phyloP scores from a whole-genome alignment of 192 early-diverging fungal genomes.

The Chytriomyces sp. region DNA sequence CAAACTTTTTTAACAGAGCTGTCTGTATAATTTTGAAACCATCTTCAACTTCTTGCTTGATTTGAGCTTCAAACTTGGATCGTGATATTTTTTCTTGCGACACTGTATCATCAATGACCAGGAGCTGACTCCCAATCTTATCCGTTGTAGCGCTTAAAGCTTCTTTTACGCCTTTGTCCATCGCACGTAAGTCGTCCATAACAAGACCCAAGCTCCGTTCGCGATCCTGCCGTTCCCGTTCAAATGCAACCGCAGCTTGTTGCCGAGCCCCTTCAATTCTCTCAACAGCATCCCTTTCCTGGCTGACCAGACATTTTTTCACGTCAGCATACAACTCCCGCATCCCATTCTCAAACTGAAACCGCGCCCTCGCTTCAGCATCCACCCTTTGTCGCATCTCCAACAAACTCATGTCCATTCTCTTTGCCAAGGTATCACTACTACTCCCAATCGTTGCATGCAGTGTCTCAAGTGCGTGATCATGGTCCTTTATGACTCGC shows the following conservation, averaged over 20 bases:
- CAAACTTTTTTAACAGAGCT: slow-evolving; percentile 27
- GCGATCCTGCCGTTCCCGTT: slow-evolving; percentile 39
- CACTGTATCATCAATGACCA: slow-evolving; percentile 12
- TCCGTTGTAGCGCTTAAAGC: slow-evolving; percentile 4
- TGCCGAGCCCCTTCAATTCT: slow-evolving; percentile 34
- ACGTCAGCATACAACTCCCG: slow-evolving; percentile 39
- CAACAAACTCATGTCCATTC: slow-evolving; percentile 28
- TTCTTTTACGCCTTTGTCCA: slow-evolving; percentile 33
- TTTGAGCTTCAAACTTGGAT: slow-evolving; percentile 32
- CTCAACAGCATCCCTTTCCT: slow-evolving; percentile 36
- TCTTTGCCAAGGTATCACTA: slow-evolving; percentile 18
- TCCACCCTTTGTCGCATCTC: slow-evolving; percentile 39
- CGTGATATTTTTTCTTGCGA: slow-evolving; percentile 21
- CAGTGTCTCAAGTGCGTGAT: slow-evolving; percentile 32
- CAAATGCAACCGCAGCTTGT: slow-evolving; percentile 16
- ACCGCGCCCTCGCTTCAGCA: slow-evolving; percentile 33
- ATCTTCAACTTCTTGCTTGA: slow-evolving; percentile 34
- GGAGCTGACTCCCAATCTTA: slow-evolving; percentile 29
- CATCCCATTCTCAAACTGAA: slow-evolving; percentile 36
- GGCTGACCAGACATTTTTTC: slow-evolving; percentile 19
- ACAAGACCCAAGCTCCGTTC: slow-evolving; percentile 14
- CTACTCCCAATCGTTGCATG: slow-evolving; percentile 27
- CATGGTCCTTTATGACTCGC: slow-evolving; percentile 44
- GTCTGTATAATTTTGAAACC: slow-evolving; percentile 34
- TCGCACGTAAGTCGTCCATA: slow-evolving; percentile 25